These are phyloP conservation scores for Exsudoporus floridanus DNA, from an alignment of 1,284 basidiomycete species.

Conservation along the genomic window DNA sequence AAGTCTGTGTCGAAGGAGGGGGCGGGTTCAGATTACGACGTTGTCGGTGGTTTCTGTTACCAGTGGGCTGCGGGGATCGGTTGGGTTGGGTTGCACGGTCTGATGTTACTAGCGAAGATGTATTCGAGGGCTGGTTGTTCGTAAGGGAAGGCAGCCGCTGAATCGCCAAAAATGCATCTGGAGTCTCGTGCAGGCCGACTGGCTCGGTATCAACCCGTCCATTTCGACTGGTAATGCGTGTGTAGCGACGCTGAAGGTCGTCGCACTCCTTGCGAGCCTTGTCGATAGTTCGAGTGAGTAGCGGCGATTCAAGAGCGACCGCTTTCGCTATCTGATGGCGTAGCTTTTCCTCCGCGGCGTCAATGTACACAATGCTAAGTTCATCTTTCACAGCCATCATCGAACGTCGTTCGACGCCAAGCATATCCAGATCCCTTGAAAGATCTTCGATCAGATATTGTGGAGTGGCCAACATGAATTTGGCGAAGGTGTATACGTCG, in stretches of 20 bases:
- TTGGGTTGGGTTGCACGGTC: slow-evolving; percentile 17
- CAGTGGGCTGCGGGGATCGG: slow-evolving; percentile 12
- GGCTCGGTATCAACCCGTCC: slow-evolving; percentile 37
- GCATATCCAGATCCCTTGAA: slow-evolving; percentile 70
- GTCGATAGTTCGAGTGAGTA: slow-evolving; percentile 56
- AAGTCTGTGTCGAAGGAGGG: slow-evolving; percentile 77
- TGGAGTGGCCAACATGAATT: slow-evolving; percentile 96
- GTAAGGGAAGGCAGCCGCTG: slow-evolving; percentile 21
- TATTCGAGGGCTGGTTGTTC: slow-evolving; percentile 7
- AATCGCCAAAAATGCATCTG: slow-evolving; percentile 54
- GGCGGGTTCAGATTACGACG: slow-evolving; percentile 79
- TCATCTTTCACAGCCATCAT: slow-evolving; percentile 69
- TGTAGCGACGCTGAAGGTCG: slow-evolving; percentile 49
- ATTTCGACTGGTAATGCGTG: slow-evolving; percentile 40
- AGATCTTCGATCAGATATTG: slow-evolving; percentile 77
- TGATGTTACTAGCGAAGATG: slow-evolving; percentile 25
- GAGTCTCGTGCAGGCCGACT: slow-evolving; percentile 36
- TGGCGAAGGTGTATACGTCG: slow-evolving; percentile 85
- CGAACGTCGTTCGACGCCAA: slow-evolving; percentile 66
- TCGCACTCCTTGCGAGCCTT: slow-evolving; percentile 60
- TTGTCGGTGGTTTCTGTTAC: slow-evolving; percentile 49
- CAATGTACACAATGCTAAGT: slow-evolving; percentile 78
- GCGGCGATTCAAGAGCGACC: slow-evolving; percentile 64
- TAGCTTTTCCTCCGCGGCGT: slow-evolving; percentile 75
- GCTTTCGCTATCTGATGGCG: slow-evolving; percentile 78